These are phyloP conservation scores for Taxawa tesnikishii DNA, from an alignment of 2,329 filamentous ascomycete species.

Conservation along the genomic window DNA sequence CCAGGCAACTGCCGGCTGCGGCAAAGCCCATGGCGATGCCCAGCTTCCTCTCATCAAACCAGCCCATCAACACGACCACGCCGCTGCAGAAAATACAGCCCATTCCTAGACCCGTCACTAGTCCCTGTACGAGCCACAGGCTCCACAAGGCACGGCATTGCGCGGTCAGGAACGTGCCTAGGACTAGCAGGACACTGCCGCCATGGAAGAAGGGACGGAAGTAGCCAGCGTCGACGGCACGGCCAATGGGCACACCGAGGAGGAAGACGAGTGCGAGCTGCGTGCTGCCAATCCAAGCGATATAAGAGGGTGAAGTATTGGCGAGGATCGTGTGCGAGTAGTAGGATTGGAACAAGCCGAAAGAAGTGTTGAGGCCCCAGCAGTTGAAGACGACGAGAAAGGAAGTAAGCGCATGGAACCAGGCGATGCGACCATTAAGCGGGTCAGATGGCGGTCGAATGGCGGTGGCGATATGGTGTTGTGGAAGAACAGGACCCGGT, in stretches of 20 bases:
- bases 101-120: slow-evolving; percentile 20
- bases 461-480: background rate
- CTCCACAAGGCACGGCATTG: slow-evolving; percentile 13
- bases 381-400: slow-evolving; percentile 15
- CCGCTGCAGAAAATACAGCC: slow-evolving; percentile 19
- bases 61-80: slow-evolving; percentile 19
- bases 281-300: slow-evolving; percentile 24
- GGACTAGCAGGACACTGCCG: slow-evolving; percentile 22
- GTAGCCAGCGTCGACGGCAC: slow-evolving; percentile 19
- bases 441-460: slow-evolving; percentile 13
- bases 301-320: slow-evolving; percentile 11
- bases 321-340: slow-evolving; percentile 14
- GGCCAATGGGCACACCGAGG: slow-evolving; percentile 17
- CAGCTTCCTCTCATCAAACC: slow-evolving; percentile 31
- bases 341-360: slow-evolving; percentile 21
- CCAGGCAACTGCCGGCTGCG: slow-evolving; percentile 46
- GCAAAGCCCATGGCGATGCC: slow-evolving; percentile 49
- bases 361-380: slow-evolving; percentile 20
- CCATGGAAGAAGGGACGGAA: slow-evolving; percentile 22
- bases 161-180: slow-evolving; percentile 30
- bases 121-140: slow-evolving; percentile 21
- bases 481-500: background rate
- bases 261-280: slow-evolving; percentile 22
- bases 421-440: slow-evolving; percentile 30
- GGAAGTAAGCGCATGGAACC: slow-evolving; percentile 23